Conservation (phyloP, 345 rosid genomes). For the Corchorus olitorius region DNA sequence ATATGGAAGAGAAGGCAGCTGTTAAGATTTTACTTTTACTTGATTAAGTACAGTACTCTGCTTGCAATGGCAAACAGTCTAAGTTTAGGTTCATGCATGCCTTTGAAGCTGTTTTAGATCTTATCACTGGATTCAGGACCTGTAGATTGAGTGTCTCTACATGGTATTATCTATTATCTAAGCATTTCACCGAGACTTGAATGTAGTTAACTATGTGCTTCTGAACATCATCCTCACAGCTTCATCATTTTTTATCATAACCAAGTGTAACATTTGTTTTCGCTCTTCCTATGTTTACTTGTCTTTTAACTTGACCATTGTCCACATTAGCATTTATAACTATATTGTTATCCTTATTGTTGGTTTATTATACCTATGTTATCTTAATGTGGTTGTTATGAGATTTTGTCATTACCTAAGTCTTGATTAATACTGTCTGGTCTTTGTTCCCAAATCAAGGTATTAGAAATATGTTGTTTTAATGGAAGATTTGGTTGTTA, state of each 20-base stretch:
- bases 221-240: background rate
- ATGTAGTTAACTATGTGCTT: background rate
- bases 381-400: background rate
- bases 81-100: background rate
- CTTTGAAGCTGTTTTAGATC: background rate
- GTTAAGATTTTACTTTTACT: background rate
- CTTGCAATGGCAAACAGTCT: background rate
- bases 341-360: background rate
- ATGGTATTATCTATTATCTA: background rate
- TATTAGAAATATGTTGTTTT: background rate
- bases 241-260: background rate
- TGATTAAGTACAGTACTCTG: background rate
- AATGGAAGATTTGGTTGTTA: background rate
- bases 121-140: background rate
- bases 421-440: background rate
- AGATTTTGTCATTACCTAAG: background rate
- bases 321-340: background rate
- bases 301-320: background rate
- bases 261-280: background rate
- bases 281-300: background rate
- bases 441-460: background rate
- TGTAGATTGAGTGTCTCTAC: background rate
- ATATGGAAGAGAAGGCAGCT: background rate
- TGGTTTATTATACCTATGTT: background rate
- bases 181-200: background rate